Evolutionary conservation across 2,329 filamentous ascomycete genomes (phyloP).

Genomic region (Fusarium sp.): DNA sequence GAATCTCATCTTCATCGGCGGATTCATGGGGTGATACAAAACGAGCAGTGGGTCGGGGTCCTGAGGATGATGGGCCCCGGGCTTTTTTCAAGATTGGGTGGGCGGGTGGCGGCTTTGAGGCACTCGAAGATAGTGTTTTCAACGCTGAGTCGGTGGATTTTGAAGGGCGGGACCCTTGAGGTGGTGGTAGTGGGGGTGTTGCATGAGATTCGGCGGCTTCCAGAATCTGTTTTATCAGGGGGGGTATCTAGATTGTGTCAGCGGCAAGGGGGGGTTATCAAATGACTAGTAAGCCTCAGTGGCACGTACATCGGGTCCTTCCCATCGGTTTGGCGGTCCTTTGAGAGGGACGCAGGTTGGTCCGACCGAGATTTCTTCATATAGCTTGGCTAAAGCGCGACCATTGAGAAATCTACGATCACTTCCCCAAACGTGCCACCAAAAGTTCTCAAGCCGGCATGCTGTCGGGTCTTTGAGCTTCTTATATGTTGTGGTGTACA

Average conservation of each 20-base stretch:
- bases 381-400: constrained; percentile 64
- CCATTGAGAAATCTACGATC: constrained; percentile 64
- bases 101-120: constrained; percentile 58
- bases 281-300: constrained; percentile 8
- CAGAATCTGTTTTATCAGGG: constrained; percentile 47
- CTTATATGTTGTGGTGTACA: constrained; percentile 70
- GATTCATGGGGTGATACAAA: constrained; percentile 67
- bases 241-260: constrained; percentile 43
- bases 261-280: constrained; percentile 11
- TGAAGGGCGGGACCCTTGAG: constrained; percentile 27
- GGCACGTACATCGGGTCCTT: constrained; percentile 59
- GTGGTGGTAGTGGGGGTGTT: constrained; percentile 27
- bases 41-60: constrained; percentile 68
- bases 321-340: constrained; percentile 64
- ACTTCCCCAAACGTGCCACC: constrained; percentile 74
- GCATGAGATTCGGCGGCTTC: constrained; percentile 38
- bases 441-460: constrained; percentile 71
- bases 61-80: constrained; percentile 63
- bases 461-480: constrained; percentile 70
- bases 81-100: constrained; percentile 71
- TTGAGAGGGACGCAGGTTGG: constrained; percentile 67
- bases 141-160: constrained; percentile 40
- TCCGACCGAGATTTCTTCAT: constrained; percentile 67
- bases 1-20: constrained; percentile 56
- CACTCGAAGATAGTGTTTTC: constrained; percentile 53